Evolutionary conservation across 1,139 yeast genomes (phyloP), one percentile per base, ranked within the genome.

Genomic region (Nakaseomyces delphensis): DNA sequence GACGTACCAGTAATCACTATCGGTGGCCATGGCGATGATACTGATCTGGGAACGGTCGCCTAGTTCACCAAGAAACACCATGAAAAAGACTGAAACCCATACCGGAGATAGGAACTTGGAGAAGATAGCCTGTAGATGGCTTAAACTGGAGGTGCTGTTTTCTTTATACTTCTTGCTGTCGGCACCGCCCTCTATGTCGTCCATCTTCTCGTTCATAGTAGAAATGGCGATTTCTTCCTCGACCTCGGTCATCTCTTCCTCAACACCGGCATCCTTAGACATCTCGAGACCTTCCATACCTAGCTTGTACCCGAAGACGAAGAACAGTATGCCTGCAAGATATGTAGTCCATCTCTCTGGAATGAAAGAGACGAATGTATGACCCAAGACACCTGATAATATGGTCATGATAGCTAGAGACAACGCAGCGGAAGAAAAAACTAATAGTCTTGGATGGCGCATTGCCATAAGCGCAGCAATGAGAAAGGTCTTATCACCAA

Each of bases 31-130:
- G 42, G 98, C 98, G 57, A 91, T 87, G 35, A 96, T 93, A 30
- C 97, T 96, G 43, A 91, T 86, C 66, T 91, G 99, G 11, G 96
- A 87, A 57, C 98, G 79, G 64, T 91, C 99, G 40, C 99, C 99
- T 95, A 97, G 87, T 68, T 91, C 99, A 45, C 96, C 98, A 44
- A 91, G 69, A 62, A 93, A 93, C 2, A 96, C 86, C 97, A 93
- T 89, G 43, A 81, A 79, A 61, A 91, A 91, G 4, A 91, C 93
- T 67, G 91, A 96, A 53, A 89, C 83, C 89, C 95, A 91, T 13
- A 80, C 68, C 2, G 98, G 98, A 4, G 95, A 83, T 42, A 91
- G 69, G 13, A 87, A 67, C 47, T 79, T 74, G 2, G 77, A 65
- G 3, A 80, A 77, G 48, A 82, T 68, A 51, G 77, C 73, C 36